Conservation (phyloP, 1,284 basidiomycete genomes). For the Ganoderma lucidum region DNA sequence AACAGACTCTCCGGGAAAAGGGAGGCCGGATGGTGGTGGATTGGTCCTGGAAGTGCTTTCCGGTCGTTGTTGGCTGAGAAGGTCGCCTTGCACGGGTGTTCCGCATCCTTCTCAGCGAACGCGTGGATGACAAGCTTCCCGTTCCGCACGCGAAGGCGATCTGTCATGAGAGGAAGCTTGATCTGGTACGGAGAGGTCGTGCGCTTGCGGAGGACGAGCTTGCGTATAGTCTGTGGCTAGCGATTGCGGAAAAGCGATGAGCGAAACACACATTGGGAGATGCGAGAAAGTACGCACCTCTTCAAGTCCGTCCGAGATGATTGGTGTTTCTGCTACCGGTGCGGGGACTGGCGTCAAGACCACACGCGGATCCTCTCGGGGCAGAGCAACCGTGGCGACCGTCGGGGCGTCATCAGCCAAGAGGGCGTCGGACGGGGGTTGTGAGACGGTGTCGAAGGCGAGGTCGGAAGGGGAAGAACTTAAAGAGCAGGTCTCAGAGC, state of each 20-base stretch:
- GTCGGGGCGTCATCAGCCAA: background rate
- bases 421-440: background rate
- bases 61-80: background rate
- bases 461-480: background rate
- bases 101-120: background rate
- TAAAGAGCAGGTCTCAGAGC: slow-evolving; percentile 1
- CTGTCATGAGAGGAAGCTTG: slow-evolving; percentile 28
- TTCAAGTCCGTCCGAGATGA: background rate
- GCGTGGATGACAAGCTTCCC: slow-evolving; percentile 10
- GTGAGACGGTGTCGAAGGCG: slow-evolving; percentile 8
- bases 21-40: no score
- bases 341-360: background rate
- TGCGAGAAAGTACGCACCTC: background rate
- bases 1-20: background rate
- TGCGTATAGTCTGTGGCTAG: slow-evolving; percentile 27
- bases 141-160: slow-evolving; percentile 24
- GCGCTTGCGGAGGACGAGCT: slow-evolving; percentile 31
- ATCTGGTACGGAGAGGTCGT: slow-evolving; percentile 33
- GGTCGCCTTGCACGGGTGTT: background rate
- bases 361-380: background rate
- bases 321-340: background rate
- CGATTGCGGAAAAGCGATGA: background rate
- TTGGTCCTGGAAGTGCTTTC: background rate
- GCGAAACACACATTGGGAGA: background rate
- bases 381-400: background rate